A percentile compares a stretch with the other conserved stretches of the same genome.
Evolutionary conservation across 1,139 yeast genomes (phyloP).

Genomic region (Sugiyamaella sp.): DNA sequence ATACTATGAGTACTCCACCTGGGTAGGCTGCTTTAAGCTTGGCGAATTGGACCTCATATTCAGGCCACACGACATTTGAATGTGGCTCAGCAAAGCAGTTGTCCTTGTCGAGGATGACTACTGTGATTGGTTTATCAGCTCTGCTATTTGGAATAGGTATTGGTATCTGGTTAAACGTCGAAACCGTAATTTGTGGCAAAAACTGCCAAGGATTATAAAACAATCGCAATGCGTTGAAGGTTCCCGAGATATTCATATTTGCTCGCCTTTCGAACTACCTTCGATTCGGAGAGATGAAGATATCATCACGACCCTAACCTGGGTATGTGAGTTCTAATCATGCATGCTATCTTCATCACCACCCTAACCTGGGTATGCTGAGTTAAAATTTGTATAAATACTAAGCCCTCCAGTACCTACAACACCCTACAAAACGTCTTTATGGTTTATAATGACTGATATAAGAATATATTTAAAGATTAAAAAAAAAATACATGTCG

Average conservation of each 20-base stretch:
- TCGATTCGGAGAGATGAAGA: too few species aligned
- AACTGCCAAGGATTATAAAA: constrained; percentile 67
- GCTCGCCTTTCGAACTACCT: too few species aligned
- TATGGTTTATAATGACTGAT: too few species aligned
- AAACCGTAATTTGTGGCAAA: constrained; percentile 64
- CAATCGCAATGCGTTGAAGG: constrained; percentile 52
- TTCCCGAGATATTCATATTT: constrained; percentile 20
- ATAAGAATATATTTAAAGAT: too few species aligned
- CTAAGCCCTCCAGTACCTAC: too few species aligned
- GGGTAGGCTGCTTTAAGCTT: constrained; percentile 60
- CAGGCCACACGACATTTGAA: constrained; percentile 79
- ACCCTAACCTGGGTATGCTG: too few species aligned
- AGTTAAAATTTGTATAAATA: too few species aligned
- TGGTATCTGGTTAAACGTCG: constrained; percentile 66
- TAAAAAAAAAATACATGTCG: too few species aligned
- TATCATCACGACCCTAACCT: too few species aligned
- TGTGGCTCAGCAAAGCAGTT: constrained; percentile 91
- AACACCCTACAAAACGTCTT: too few species aligned
- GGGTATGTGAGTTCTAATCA: too few species aligned
- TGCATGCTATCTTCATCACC: too few species aligned
- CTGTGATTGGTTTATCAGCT: constrained; percentile 53
- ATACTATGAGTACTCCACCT: constrained; percentile 69
- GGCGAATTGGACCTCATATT: constrained; percentile 63
- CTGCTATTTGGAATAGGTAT: constrained; percentile 43
- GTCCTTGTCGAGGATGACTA: constrained; percentile 89